Percentiles rank a stretch among this genome's conserved stretches.
phyloP scores from a whole-genome alignment of 2,329 filamentous ascomycete species.

The Aspergillus brasiliensis region DNA sequence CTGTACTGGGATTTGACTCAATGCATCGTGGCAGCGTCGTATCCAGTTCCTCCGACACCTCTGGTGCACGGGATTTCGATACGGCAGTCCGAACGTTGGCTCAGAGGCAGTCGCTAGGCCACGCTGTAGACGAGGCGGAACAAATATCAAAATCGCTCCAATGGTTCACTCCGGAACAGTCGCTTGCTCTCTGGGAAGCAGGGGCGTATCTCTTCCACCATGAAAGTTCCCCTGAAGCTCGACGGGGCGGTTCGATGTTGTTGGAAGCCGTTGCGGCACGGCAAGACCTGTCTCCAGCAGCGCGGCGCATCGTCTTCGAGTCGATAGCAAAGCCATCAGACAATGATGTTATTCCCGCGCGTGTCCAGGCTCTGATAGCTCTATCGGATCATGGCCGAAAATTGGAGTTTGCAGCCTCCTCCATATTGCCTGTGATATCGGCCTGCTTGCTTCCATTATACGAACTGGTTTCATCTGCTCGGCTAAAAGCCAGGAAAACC shows the following conservation, averaged over 20 bases:
- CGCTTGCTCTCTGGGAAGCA: constrained; percentile 43
- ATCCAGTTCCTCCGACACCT: constrained; percentile 42
- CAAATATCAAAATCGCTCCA: constrained; percentile 34
- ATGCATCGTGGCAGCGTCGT: constrained; percentile 46
- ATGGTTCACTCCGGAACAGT: constrained; percentile 44
- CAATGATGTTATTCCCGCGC: constrained; percentile 41
- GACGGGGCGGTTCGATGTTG: constrained; percentile 37
- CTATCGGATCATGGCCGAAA: constrained; percentile 48
- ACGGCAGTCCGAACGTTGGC: constrained; percentile 37
- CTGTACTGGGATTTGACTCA: constrained; percentile 40
- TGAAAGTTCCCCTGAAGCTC: constrained; percentile 38
- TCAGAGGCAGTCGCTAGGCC: constrained; percentile 36
- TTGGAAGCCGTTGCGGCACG: constrained; percentile 41
- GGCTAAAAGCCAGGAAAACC: constrained; percentile 41
- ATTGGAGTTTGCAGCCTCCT: constrained; percentile 42
- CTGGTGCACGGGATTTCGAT: constrained; percentile 42
- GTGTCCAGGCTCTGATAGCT: constrained; percentile 42
- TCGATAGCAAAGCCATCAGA: constrained; percentile 37
- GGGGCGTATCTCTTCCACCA: constrained; percentile 41
- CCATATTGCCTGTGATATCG: constrained; percentile 43
- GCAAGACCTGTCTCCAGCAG: constrained; percentile 41
- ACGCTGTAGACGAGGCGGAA: constrained; percentile 44
- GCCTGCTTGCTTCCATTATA: constrained; percentile 44
- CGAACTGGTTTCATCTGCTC: constrained; percentile 37
- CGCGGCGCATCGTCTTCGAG: constrained; percentile 38